Evolutionary conservation across 352 stramenopile genomes (phyloP), one percentile per base, ranked within the genome.

Genomic region (Plasmopara halstedii): DNA sequence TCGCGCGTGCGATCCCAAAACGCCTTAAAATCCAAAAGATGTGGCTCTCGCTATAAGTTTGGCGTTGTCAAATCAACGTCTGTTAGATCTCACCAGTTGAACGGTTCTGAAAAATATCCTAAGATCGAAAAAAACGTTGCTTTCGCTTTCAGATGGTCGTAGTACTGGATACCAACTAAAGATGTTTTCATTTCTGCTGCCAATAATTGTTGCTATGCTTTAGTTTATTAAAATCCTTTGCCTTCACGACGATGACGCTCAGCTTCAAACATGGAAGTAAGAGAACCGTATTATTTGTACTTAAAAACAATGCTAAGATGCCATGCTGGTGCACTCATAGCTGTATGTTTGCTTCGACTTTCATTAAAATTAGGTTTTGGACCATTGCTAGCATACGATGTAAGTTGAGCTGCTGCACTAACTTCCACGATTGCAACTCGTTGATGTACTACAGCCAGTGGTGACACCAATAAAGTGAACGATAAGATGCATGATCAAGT

Each of bases 391-490:
- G 34, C 34, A 22, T 61, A 58, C 41, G 43, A 32, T 4, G 14
- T 43, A 2, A 18, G 17, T 15, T 15, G 46, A 9, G 37, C 27
- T 7, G 49, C 44, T 4, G 52, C 55, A 18, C 47, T 67, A 34
- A n/a, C 55, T 62, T 13, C 63, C 55, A 23, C 50, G 59, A 11
- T 46, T 55, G 42, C 59, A 55, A 48, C 54, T 67, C 8, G 56
- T 43, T 0, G 54, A 62, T 29, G 57, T 74, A 17, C 58, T 70
- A 37, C 58, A 67, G 10, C 73, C 76, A 18, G 79, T 79, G 4
- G 72, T 85, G n/a, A 88, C 44, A 1, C 76, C 76, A 46, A 88
- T 84, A 46, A 88, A 88, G 53, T 88, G 76, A 17, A 88, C 76
- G 45, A 88, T 79, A 1, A n/a, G 67, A 80, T 20, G 70, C 56